phyloP scores from a whole-genome alignment of 306 rosid species.

The Vicia sativa region DNA sequence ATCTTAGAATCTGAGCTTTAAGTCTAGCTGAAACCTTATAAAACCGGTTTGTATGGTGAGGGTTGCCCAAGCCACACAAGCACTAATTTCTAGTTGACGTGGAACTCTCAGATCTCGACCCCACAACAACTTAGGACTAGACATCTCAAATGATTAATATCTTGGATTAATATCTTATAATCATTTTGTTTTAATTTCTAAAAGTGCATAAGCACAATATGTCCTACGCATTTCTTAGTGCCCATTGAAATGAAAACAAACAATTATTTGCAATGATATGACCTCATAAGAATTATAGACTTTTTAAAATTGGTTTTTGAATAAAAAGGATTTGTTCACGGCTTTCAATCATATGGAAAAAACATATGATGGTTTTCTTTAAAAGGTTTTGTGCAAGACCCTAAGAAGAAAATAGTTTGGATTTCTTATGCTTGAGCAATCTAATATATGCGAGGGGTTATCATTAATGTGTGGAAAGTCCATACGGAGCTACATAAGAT shows the following conservation, averaged over 20 bases:
- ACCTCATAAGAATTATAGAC: not conserved
- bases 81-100: not conserved
- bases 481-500: not conserved
- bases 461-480: not conserved
- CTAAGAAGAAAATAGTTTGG: not conserved
- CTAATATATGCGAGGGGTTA: not conserved
- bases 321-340: not conserved
- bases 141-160: too few relatives aligned
- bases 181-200: not conserved
- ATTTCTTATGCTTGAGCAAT: not conserved
- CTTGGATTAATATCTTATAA: not conserved
- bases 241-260: not conserved
- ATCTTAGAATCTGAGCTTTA: slow-evolving; percentile 4
- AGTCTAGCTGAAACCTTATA: not conserved
- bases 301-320: not conserved
- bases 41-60: not conserved
- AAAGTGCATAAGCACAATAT: not conserved
- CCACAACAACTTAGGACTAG: too few relatives aligned
- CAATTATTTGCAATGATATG: not conserved
- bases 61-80: not conserved
- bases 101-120: too few relatives aligned
- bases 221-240: not conserved
- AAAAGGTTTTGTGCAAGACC: not conserved
- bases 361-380: not conserved
- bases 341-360: not conserved